Conservation (phyloP, 1,139 yeast species). For the Pichia sp. region DNA sequence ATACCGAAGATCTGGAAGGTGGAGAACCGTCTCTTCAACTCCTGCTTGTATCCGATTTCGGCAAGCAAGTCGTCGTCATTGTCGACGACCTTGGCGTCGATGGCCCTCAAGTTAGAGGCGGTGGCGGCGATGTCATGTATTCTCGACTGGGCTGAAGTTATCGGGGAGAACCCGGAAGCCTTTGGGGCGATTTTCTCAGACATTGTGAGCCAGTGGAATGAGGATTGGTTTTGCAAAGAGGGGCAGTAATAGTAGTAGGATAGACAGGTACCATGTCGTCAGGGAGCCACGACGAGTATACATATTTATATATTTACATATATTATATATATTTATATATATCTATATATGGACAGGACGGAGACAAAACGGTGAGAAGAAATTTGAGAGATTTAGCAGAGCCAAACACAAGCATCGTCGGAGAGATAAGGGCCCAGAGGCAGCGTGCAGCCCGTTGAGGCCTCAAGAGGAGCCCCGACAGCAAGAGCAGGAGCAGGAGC, state of each 20-base stretch:
- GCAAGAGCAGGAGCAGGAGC: too few species aligned
- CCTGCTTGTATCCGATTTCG: constrained; percentile 50
- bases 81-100: constrained; percentile 27
- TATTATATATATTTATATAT: too few species aligned
- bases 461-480: too few species aligned
- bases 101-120: constrained; percentile 23
- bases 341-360: too few species aligned
- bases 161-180: constrained; percentile 14
- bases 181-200: background rate
- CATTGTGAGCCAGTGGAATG: background rate
- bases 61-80: constrained; percentile 43
- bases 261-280: background rate
- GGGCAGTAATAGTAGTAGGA: too few species aligned
- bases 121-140: constrained; percentile 15
- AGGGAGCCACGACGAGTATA: too few species aligned
- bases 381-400: too few species aligned
- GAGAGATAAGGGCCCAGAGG: too few species aligned
- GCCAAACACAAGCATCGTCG: too few species aligned
- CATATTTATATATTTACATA: too few species aligned
- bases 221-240: background rate
- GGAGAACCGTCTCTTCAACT: constrained; percentile 42
- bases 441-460: too few species aligned
- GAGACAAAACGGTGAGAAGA: too few species aligned
- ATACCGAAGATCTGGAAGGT: constrained; percentile 49
- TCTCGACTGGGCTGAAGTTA: constrained; percentile 16